These are phyloP conservation scores for Solanum hybrid DNA, from an alignment of 305 asterid species.

Conservation along the genomic window DNA sequence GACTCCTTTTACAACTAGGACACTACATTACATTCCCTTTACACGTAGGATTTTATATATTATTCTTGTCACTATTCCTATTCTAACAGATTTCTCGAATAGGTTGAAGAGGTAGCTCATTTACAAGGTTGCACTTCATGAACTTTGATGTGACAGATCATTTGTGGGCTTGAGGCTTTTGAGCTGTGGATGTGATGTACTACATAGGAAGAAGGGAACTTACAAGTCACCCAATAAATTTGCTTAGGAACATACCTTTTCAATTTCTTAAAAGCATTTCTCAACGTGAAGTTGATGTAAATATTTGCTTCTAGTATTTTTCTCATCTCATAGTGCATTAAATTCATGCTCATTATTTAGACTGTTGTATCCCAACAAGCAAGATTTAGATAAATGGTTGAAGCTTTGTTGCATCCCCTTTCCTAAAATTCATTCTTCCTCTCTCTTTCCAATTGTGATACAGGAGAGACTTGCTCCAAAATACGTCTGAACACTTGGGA, in stretches of 20 bases:
- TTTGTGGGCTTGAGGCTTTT: background rate
- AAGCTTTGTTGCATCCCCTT: background rate
- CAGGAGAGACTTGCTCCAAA: background rate
- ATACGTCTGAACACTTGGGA: background rate
- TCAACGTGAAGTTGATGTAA: background rate
- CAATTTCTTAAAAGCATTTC: background rate
- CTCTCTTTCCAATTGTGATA: background rate
- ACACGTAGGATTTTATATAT: background rate
- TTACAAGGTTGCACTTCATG: background rate
- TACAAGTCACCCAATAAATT: background rate
- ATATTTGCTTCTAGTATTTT: background rate
- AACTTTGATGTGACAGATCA: background rate
- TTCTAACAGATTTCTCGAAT: background rate
- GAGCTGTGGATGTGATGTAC: background rate
- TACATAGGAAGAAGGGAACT: background rate
- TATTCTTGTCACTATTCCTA: background rate
- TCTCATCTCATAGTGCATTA: background rate
- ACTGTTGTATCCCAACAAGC: background rate
- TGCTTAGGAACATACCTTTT: background rate
- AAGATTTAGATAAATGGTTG: background rate
- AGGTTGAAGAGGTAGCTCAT: constrained; percentile 1
- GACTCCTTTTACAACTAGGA: background rate
- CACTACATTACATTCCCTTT: background rate
- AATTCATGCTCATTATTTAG: background rate
- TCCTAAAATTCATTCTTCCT: background rate